These are phyloP conservation scores for Hypomontagnella monticulosa DNA, from an alignment of 495 filamentous ascomycete genomes.

Conservation along the genomic window DNA sequence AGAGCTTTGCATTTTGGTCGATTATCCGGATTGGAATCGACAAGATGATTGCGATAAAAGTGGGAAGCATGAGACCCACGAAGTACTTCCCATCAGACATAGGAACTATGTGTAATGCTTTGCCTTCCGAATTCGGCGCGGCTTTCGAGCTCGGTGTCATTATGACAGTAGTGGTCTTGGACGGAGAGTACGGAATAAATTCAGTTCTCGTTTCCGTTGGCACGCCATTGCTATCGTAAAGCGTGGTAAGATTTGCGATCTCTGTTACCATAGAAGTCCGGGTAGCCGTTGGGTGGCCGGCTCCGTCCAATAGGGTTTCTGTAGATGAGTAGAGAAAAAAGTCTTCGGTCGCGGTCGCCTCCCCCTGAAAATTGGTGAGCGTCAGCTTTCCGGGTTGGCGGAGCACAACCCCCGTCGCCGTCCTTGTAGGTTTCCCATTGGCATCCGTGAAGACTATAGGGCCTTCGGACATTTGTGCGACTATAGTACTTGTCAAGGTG, in stretches of 20 bases:
- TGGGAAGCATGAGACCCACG: slow-evolving; percentile 47
- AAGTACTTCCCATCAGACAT: slow-evolving; percentile 45
- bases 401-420: slow-evolving; percentile 2
- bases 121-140: slow-evolving; percentile 1
- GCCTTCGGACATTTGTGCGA: neutral
- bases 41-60: slow-evolving; percentile 43
- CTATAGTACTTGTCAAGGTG: slow-evolving; percentile 22
- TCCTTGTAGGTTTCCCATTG: slow-evolving; percentile 22
- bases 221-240: slow-evolving; percentile 22
- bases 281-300: slow-evolving; percentile 34
- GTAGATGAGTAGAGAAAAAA: slow-evolving; percentile 26
- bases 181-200: slow-evolving; percentile 25
- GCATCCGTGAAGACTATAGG: slow-evolving; percentile 1
- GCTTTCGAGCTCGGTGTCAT: slow-evolving; percentile 25
- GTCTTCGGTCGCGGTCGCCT: slow-evolving; percentile 26
- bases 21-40: slow-evolving; percentile 44
- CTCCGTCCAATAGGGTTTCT: slow-evolving; percentile 23
- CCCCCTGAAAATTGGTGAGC: slow-evolving; percentile 31
- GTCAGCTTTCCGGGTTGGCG: slow-evolving; percentile 17
- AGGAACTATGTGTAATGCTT: slow-evolving; percentile 20
- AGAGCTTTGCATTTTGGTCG: slow-evolving; percentile 46
- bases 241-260: slow-evolving; percentile 15
- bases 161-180: slow-evolving; percentile 11
- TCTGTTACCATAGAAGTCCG: slow-evolving; percentile 18
- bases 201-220: slow-evolving; percentile 32